Evolutionary conservation across 2,329 filamentous ascomycete species (phyloP).

Genomic region (Diaporthe velutina): DNA sequence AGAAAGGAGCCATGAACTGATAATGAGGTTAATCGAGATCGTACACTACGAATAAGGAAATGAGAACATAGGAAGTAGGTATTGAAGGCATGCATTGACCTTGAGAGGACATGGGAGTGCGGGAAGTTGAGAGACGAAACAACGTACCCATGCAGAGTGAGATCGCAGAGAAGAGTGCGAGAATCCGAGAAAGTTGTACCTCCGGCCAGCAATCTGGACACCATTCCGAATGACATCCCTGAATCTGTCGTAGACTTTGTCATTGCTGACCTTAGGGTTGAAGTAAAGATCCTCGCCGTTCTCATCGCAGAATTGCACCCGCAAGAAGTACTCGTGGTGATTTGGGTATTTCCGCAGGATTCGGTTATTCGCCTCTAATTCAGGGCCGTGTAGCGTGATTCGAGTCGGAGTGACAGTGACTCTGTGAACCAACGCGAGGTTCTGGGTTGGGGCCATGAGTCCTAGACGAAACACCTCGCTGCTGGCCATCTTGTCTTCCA

Average conservation of each 20-base stretch:
- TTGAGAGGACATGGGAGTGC: neutral
- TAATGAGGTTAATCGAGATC: neutral
- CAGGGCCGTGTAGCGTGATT: slow-evolving; percentile 70
- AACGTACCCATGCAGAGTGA: slow-evolving; percentile 70
- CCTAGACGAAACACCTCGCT: slow-evolving; percentile 37
- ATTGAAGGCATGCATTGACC: neutral
- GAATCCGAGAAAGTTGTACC: slow-evolving; percentile 79
- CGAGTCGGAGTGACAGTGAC: slow-evolving; percentile 72
- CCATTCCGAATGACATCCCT: slow-evolving; percentile 68
- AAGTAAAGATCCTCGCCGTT: slow-evolving; percentile 74
- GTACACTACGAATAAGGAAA: neutral
- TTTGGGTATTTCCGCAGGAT: slow-evolving; percentile 75
- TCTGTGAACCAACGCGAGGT: slow-evolving; percentile 66
- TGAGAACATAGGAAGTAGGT: rapidly evolving
- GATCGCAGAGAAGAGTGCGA: slow-evolving; percentile 82
- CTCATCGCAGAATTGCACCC: slow-evolving; percentile 82
- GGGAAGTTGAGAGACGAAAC: rapidly evolving
- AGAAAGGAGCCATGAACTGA: slow-evolving; percentile 64
- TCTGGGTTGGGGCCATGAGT: slow-evolving; percentile 47
- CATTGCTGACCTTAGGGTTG: slow-evolving; percentile 64
- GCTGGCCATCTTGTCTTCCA: slow-evolving; percentile 52
- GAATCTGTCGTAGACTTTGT: slow-evolving; percentile 71
- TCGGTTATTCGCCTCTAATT: slow-evolving; percentile 76
- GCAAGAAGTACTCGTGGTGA: slow-evolving; percentile 73
- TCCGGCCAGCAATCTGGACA: slow-evolving; percentile 73